Conservation (phyloP, 208 protist genomes). For the Trypanosoma brucei region DNA sequence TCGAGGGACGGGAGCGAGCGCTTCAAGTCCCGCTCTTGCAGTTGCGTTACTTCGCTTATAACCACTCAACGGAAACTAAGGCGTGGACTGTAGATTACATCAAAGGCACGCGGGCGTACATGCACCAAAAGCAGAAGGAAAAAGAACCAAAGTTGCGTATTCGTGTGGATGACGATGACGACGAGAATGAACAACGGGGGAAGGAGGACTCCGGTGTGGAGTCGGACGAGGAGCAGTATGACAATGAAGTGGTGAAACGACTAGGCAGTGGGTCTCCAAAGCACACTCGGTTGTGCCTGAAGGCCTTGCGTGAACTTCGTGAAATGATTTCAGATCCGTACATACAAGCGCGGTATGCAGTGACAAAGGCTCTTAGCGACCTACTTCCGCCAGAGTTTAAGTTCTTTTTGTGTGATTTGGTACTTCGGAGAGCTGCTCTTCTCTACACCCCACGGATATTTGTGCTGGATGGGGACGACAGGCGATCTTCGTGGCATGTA, state of each 20-base stretch:
- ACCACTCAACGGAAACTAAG: conserved; percentile 15
- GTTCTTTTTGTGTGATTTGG: conserved; percentile 39
- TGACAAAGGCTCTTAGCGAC: conserved; percentile 21
- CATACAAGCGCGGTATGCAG: conserved; percentile 18
- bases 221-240: neutral
- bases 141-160: conserved; percentile 1
- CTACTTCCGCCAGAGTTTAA: conserved; percentile 34
- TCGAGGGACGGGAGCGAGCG: conserved; percentile 23
- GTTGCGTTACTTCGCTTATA: conserved; percentile 31
- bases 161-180: neutral
- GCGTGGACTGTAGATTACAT: conserved; percentile 29
- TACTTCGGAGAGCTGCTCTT: conserved; percentile 21
- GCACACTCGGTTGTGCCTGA: neutral
- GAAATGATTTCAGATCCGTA: conserved; percentile 24
- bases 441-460: conserved; percentile 44
- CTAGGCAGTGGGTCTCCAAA: neutral
- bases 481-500: neutral
- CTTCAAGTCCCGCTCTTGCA: conserved; percentile 26
- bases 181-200: neutral
- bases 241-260: neutral
- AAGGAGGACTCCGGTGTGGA: neutral
- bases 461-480: conserved; percentile 2
- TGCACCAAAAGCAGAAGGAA: neutral
- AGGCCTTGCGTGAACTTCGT: conserved; percentile 23
- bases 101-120: neutral